Conservation (phyloP, 2,329 filamentous ascomycete genomes). For the Clonostachys rhizophaga region DNA sequence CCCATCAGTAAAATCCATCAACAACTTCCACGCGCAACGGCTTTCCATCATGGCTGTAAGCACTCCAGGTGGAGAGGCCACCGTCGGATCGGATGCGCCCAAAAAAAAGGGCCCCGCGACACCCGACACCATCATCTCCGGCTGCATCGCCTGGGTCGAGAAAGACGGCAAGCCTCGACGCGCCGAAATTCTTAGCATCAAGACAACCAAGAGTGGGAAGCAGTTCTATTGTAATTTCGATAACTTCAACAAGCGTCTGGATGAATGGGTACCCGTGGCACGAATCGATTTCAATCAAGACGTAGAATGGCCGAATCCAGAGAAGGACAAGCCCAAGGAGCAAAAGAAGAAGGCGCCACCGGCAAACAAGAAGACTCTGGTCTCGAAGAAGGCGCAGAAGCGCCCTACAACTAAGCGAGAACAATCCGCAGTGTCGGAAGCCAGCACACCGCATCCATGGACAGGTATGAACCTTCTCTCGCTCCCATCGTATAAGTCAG, state of each 20-base stretch:
- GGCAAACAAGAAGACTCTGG: conserved; percentile 46
- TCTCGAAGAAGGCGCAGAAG: conserved; percentile 54
- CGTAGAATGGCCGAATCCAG: conserved; percentile 93
- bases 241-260: conserved; percentile 85
- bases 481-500: neutral
- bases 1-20: neutral
- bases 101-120: conserved; percentile 78
- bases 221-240: conserved; percentile 97
- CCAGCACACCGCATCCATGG: conserved; percentile 49
- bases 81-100: conserved; percentile 52
- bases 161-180: conserved; percentile 81
- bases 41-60: conserved; percentile 45
- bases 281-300: conserved; percentile 85
- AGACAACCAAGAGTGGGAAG: conserved; percentile 80
- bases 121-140: conserved; percentile 66
- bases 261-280: conserved; percentile 82
- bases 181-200: conserved; percentile 94
- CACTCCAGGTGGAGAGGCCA: conserved; percentile 41
- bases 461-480: conserved; percentile 19
- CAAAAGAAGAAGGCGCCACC: conserved; percentile 67
- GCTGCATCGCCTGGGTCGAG: conserved; percentile 56
- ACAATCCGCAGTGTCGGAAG: conserved; percentile 44
- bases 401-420: conserved; percentile 45
- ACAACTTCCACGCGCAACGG: neutral
- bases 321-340: conserved; percentile 76